Percentiles rank a stretch among this genome's conserved stretches.
These are phyloP conservation scores for Cinchona pubescens DNA, from an alignment of 257 asterid species.

Conservation along the genomic window DNA sequence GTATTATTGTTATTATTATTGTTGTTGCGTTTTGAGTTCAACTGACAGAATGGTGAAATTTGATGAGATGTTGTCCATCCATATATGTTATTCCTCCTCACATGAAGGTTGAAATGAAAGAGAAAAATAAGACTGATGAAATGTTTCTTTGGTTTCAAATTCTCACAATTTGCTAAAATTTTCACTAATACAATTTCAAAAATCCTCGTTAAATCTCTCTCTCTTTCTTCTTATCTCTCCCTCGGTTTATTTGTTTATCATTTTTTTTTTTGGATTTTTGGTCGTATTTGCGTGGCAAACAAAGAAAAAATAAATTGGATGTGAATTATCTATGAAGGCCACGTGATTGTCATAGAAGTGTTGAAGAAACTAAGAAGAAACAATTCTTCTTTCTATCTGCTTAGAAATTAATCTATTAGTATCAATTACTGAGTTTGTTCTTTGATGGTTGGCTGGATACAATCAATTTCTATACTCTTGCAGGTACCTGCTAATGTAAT, in stretches of 20 bases:
- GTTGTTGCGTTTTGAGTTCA: too few species aligned
- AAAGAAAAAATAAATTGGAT: constrained; percentile 44
- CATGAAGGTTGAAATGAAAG: too few species aligned
- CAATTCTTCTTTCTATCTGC: constrained; percentile 27
- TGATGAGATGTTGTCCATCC: too few species aligned
- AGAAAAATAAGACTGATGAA: neutral
- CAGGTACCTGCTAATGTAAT: constrained; percentile 31
- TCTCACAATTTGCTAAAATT: neutral
- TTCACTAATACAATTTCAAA: neutral
- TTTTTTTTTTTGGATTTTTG: constrained; percentile 53
- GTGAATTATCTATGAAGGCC: constrained; percentile 53
- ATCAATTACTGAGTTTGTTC: constrained; percentile 41
- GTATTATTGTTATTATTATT: too few species aligned
- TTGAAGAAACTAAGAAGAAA: constrained; percentile 41
- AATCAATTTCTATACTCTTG: constrained; percentile 27
- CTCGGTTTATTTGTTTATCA: constrained; percentile 8
- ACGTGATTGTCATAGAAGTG: too few species aligned
- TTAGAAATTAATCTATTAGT: constrained; percentile 18
- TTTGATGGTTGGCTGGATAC: constrained; percentile 47
- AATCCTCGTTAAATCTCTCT: neutral
- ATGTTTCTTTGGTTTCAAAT: too few species aligned
- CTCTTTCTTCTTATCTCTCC: neutral
- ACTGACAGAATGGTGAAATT: too few species aligned
- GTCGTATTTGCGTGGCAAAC: constrained; percentile 25
- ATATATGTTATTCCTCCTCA: too few species aligned